Evolutionary conservation across 139 green algal genomes (phyloP).

Genomic region (Eudorina sp.): DNA sequence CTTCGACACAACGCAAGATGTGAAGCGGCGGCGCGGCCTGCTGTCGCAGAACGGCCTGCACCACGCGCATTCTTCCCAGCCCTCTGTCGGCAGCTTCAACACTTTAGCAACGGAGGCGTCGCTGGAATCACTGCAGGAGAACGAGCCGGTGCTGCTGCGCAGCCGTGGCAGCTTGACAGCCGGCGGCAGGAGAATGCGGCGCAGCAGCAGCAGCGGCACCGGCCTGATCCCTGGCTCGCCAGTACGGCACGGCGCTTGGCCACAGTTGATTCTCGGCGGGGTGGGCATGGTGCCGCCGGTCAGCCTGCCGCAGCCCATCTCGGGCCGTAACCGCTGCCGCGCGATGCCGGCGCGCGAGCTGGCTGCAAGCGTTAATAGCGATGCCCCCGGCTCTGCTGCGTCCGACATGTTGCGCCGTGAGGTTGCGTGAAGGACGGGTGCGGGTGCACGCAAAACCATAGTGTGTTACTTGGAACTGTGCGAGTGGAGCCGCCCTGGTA

Average conservation of each 20-base stretch:
- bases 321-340: neutral
- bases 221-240: neutral
- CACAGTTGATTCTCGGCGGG: neutral
- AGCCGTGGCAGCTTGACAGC: neutral
- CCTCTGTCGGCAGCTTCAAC: neutral
- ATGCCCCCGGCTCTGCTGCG: neutral
- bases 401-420: neutral
- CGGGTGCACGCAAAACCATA: too few relatives aligned
- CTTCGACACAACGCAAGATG: neutral
- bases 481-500: too few relatives aligned
- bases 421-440: neutral
- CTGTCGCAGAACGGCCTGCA: neutral
- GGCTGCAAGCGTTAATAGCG: neutral
- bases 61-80: neutral
- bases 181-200: conserved; percentile 7
- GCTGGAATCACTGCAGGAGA: conserved; percentile 9
- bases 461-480: too few relatives aligned
- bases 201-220: conserved; percentile 16
- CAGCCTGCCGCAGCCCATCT: conserved; percentile 25
- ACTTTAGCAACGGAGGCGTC: neutral
- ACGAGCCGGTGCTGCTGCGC: neutral
- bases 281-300: neutral
- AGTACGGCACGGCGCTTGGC: neutral
- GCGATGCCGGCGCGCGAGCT: neutral
- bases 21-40: conserved; percentile 21